These are phyloP conservation scores for Oryza officinalis DNA, from an alignment of 176 grass and related monocot genomes.

Conservation along the genomic window DNA sequence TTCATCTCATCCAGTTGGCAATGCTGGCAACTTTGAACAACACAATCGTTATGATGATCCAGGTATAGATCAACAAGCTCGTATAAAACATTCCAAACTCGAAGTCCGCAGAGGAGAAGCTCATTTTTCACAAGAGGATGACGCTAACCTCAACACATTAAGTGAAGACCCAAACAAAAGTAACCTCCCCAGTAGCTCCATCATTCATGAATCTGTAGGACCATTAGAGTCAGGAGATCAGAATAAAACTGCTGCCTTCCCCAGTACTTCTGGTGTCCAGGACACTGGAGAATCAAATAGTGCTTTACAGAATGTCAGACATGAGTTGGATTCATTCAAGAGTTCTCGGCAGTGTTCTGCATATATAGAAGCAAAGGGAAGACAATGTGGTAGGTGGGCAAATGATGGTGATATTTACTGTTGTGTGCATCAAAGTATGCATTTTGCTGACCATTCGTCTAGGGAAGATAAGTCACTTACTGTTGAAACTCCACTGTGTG, in stretches of 20 bases:
- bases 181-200: slow-evolving; percentile 15
- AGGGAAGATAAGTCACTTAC: slow-evolving; percentile 52
- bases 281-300: slow-evolving; percentile 40
- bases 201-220: slow-evolving; percentile 4
- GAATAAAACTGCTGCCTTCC: slow-evolving; percentile 26
- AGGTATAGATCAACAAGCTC: slow-evolving; percentile 55
- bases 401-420: slow-evolving; percentile 93
- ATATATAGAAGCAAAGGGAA: slow-evolving; percentile 84
- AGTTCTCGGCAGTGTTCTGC: slow-evolving; percentile 87
- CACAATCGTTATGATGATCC: slow-evolving; percentile 38
- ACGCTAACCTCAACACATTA: slow-evolving; percentile 19
- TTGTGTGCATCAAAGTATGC: slow-evolving; percentile 88
- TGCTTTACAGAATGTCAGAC: slow-evolving; percentile 38
- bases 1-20: slow-evolving; percentile 56
- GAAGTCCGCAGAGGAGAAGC: slow-evolving; percentile 72
- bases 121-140: slow-evolving; percentile 37
- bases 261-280: slow-evolving; percentile 28
- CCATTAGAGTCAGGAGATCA: slow-evolving; percentile 30
- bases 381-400: slow-evolving; percentile 97
- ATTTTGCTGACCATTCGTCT: slow-evolving; percentile 52
- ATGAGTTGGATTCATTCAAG: slow-evolving; percentile 49
- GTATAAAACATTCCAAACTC: slow-evolving; percentile 79
- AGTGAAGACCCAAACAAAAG: slow-evolving; percentile 4
- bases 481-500: slow-evolving; percentile 63
- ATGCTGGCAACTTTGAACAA: slow-evolving; percentile 43